A percentile compares a stretch with the other conserved stretches of the same genome.
phyloP scores from a whole-genome alignment of 352 stramenopile genomes.

The Phytophthora litchii region DNA sequence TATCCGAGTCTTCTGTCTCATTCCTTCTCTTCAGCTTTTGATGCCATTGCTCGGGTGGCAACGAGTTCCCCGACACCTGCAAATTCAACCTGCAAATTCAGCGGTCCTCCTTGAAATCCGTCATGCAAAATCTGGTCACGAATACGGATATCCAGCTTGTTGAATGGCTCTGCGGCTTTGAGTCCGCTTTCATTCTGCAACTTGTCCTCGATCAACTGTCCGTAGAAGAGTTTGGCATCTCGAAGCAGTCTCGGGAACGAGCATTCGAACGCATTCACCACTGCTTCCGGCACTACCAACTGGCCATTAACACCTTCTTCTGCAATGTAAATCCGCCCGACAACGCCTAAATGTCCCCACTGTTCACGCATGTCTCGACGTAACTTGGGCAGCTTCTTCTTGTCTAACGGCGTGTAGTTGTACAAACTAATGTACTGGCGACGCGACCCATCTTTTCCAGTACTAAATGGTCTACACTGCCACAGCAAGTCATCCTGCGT shows the following conservation, averaged over 20 bases:
- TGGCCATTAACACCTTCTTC: conserved; percentile 95
- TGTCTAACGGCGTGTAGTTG: conserved; percentile 53
- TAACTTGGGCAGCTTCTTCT: conserved; percentile 43
- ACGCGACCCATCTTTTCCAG: background rate
- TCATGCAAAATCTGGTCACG: conserved; percentile 91
- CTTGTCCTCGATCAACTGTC: conserved; percentile 32
- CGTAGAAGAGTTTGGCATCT: conserved; percentile 33
- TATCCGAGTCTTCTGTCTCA: conserved; percentile 25
- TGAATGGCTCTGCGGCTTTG: conserved; percentile 46
- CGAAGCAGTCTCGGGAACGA: conserved; percentile 35
- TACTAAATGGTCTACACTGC: conserved; percentile 13
- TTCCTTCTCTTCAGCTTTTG: conserved; percentile 41
- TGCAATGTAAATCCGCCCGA: conserved; percentile 92
- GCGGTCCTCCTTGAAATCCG: conserved; percentile 50
- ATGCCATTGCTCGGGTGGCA: conserved; percentile 39
- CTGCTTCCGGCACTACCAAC: conserved; percentile 89
- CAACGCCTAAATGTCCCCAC: conserved; percentile 57
- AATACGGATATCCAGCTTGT: conserved; percentile 90
- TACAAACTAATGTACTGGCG: conserved; percentile 68
- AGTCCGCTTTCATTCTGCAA: background rate
- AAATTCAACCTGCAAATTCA: conserved; percentile 38
- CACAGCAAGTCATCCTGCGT: background rate
- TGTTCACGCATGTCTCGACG: conserved; percentile 35
- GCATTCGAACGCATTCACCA: conserved; percentile 42
- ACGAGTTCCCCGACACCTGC: conserved; percentile 26